Evolutionary conservation across 768 basidiomycete species (phyloP), one percentile per base, ranked within the genome.

Genomic region (Pleurotus giganteus): DNA sequence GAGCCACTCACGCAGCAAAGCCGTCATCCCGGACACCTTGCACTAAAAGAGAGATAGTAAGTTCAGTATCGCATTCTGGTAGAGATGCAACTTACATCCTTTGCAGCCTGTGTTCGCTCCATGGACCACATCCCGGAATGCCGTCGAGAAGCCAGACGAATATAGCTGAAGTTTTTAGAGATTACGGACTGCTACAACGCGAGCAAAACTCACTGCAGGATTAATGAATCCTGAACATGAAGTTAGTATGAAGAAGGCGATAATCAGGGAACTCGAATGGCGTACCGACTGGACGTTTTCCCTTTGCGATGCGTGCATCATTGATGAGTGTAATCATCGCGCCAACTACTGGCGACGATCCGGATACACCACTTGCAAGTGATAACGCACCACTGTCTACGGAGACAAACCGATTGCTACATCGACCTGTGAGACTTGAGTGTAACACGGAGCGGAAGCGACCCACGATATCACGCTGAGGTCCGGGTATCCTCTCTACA

Each of bases 41-140:
- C 57, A 71, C 71, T 43, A 4, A 42, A 52, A 21, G 27, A 7
- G 29, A 28, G 15, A 57, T 19, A 43, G 23, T 23, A 15, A 19
- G 19, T 53, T 42, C n/a, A 26, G 21, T 6, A 32, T 46, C n/a
- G 11, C 24, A 37, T 47, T 2, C 47, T 28, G n/a, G 24, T 26
- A 5, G 28, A 28, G 8, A 19, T 11, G 12, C 19, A 46, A 61
- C 67, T 61, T 57, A 70, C 68, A 61, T 47, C 67, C 77, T 59
- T 72, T 74, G 54, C 78, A 82, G 3, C 80, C 80, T 53, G 72
- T 70, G 59, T 71, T 81, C 0, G 69, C 72, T 13, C 75, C 76
- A 13, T 63, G 69, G 4, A 69, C 72, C 41, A 81, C 72, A 49
- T 75, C 74, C 47, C 74, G 71, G 57, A 76, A 80, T 1, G 69